Evolutionary conservation across 768 basidiomycete genomes (phyloP).

Genomic region (Russula virescens): DNA sequence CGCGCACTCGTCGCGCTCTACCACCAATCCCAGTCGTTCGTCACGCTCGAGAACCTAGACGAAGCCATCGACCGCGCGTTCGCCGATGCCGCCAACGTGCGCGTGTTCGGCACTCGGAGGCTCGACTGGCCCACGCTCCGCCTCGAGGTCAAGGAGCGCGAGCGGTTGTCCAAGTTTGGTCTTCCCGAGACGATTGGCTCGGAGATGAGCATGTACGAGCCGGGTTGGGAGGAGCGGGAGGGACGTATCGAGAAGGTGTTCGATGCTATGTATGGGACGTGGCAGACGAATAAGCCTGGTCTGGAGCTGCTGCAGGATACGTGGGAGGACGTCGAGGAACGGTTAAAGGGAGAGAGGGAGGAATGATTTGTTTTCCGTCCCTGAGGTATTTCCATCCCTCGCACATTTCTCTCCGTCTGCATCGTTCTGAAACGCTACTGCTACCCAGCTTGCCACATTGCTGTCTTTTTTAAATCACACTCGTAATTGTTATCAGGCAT

Average conservation of each 20-base stretch:
- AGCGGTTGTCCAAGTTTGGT: slow-evolving; percentile 14
- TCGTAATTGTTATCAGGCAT: background rate
- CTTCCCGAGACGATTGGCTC: slow-evolving; percentile 16
- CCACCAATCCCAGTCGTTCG: slow-evolving; percentile 66
- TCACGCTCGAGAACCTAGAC: slow-evolving; percentile 65
- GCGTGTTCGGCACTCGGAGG: slow-evolving; percentile 8
- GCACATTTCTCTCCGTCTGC: background rate
- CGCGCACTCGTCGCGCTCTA: slow-evolving; percentile 73
- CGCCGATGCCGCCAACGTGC: background rate
- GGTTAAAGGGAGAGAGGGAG: slow-evolving; percentile 15
- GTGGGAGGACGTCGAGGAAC: slow-evolving; percentile 21
- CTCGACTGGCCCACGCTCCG: slow-evolving; percentile 22
- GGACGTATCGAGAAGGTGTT: slow-evolving; percentile 13
- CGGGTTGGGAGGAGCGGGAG: slow-evolving; percentile 6
- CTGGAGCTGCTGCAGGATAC: slow-evolving; percentile 23
- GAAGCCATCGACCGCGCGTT: slow-evolving; percentile 63
- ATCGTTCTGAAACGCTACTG: background rate
- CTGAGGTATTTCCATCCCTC: background rate
- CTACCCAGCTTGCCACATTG: background rate
- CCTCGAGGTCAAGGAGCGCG: slow-evolving; percentile 21
- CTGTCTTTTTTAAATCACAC: background rate
- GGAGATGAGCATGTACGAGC: background rate
- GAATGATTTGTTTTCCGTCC: background rate
- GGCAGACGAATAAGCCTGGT: slow-evolving; percentile 12
- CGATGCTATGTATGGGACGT: slow-evolving; percentile 24